These are phyloP conservation scores for Eucalyptus leucophloia DNA, from an alignment of 345 rosid genomes.

Conservation along the genomic window DNA sequence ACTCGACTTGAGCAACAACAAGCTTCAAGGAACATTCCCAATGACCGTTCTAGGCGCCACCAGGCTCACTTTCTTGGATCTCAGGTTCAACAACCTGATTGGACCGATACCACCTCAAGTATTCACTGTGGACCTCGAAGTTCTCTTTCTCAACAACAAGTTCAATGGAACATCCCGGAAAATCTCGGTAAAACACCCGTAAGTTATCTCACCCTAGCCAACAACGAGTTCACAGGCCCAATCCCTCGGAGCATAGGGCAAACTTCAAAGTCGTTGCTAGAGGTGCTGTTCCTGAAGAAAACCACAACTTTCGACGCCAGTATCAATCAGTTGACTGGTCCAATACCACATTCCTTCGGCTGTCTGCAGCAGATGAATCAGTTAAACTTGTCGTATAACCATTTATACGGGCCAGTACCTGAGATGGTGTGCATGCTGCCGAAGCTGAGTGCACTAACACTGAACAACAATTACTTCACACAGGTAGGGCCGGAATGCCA, in stretches of 20 bases:
- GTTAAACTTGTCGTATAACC: slow-evolving; percentile 22
- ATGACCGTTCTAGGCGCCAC: not conserved
- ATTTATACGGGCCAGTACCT: slow-evolving; percentile 32
- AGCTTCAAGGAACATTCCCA: slow-evolving; percentile 17
- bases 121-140: slow-evolving; percentile 27
- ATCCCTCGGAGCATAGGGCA: slow-evolving; percentile 42
- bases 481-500: slow-evolving; percentile 35
- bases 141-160: slow-evolving; percentile 31
- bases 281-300: slow-evolving; percentile 31
- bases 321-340: slow-evolving; percentile 27
- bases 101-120: slow-evolving; percentile 18
- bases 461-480: slow-evolving; percentile 44
- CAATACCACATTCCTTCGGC: slow-evolving; percentile 41
- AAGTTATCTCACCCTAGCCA: slow-evolving; percentile 38
- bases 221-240: slow-evolving; percentile 27
- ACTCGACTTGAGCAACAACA: slow-evolving; percentile 51
- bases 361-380: slow-evolving; percentile 22
- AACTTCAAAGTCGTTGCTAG: slow-evolving; percentile 11
- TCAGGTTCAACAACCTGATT: slow-evolving; percentile 28
- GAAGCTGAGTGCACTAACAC: slow-evolving; percentile 2
- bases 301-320: slow-evolving; percentile 25
- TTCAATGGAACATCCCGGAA: slow-evolving; percentile 14
- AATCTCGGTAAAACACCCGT: slow-evolving; percentile 32
- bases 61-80: slow-evolving; percentile 26
- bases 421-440: slow-evolving; percentile 36